Conservation (phyloP, 1,284 basidiomycete species). For the Cutaneotrichosporon daszewskae region DNA sequence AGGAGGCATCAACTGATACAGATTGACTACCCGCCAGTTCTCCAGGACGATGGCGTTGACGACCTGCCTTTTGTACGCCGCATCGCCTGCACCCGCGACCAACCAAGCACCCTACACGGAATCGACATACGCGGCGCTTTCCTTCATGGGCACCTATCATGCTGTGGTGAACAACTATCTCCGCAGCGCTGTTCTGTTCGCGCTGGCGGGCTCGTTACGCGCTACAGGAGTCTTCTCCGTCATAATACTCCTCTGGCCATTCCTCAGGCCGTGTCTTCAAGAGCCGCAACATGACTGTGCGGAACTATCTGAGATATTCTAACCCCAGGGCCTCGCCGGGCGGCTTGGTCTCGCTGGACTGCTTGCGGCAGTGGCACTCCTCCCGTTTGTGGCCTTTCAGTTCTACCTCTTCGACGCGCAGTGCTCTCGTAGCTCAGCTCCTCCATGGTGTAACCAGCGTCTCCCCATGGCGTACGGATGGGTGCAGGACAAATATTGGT, state of each 20-base stretch:
- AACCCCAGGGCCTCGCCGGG: too few relatives aligned
- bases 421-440: conserved; percentile 49
- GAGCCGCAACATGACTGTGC: too few relatives aligned
- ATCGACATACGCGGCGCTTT: conserved; percentile 73
- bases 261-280: too few relatives aligned
- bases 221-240: conserved; percentile 67
- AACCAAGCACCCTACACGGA: conserved; percentile 73
- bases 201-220: conserved; percentile 63
- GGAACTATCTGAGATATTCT: too few relatives aligned
- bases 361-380: conserved; percentile 51
- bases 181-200: conserved; percentile 57
- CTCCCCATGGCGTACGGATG: conserved; percentile 74
- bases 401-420: conserved; percentile 60
- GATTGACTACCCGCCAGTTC: conserved; percentile 30
- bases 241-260: background rate
- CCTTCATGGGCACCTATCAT: conserved; percentile 60
- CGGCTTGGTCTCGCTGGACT: background rate
- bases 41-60: conserved; percentile 57
- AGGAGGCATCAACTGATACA: background rate
- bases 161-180: conserved; percentile 50
- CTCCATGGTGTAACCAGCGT: conserved; percentile 61
- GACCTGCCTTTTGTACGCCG: conserved; percentile 62
- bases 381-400: conserved; percentile 70
- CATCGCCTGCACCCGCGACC: conserved; percentile 74
- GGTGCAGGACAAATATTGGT: conserved; percentile 79